phyloP scores from a whole-genome alignment of 129 eudicot genomes.

The Helianthus annuus region DNA sequence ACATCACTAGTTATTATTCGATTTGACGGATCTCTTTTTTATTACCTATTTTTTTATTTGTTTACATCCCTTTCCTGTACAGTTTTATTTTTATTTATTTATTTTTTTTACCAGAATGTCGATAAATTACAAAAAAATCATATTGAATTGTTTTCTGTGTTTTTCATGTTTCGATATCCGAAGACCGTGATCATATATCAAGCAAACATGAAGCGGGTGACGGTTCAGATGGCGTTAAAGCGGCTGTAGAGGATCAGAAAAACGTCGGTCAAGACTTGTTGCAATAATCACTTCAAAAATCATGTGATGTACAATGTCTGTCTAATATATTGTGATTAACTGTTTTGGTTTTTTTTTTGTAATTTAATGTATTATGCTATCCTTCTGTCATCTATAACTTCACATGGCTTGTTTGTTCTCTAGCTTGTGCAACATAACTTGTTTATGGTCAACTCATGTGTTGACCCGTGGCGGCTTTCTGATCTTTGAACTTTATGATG shows the following conservation, averaged over 20 bases:
- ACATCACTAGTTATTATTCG: conserved; percentile 17
- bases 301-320: conserved; percentile 20
- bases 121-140: background rate
- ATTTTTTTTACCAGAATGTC: background rate
- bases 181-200: conserved; percentile 19
- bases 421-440: background rate
- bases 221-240: conserved; percentile 39
- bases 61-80: background rate
- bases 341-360: conserved; percentile 15
- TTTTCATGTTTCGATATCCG: conserved; percentile 18
- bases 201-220: conserved; percentile 46
- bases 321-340: conserved; percentile 29
- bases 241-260: conserved; percentile 29
- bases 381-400: conserved; percentile 10
- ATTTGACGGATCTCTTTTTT: conserved; percentile 6
- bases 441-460: background rate
- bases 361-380: conserved; percentile 23
- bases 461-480: background rate
- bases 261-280: conserved; percentile 27
- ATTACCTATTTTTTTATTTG: background rate
- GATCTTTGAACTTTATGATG: background rate
- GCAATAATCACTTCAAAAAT: conserved; percentile 16
- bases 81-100: too few species aligned
- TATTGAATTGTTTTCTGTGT: background rate
- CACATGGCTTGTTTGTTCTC: conserved; percentile 15